A percentile compares a stretch with the other conserved stretches of the same genome.
These are phyloP conservation scores for Talaromyces sp. DNA, from an alignment of 2,329 filamentous ascomycete genomes.

Conservation along the genomic window DNA sequence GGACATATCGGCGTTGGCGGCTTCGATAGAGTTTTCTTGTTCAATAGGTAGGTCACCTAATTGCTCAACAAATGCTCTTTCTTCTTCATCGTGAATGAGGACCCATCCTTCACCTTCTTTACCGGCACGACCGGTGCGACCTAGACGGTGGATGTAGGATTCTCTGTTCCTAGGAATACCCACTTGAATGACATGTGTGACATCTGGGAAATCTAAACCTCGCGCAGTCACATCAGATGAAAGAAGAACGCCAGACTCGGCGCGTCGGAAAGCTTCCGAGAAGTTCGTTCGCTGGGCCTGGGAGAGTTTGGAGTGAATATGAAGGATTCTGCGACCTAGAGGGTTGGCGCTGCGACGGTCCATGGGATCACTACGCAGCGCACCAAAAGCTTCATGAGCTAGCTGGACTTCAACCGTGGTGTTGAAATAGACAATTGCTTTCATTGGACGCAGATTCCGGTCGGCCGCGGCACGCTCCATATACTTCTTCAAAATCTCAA, in stretches of 20 bases:
- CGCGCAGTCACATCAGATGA: conserved; percentile 76
- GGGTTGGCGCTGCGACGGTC: conserved; percentile 24
- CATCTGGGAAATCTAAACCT: conserved; percentile 77
- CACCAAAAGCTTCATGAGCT: conserved; percentile 54
- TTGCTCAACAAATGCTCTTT: conserved; percentile 44
- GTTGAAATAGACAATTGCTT: conserved; percentile 91
- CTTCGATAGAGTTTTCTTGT: conserved; percentile 42
- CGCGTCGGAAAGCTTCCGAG: conserved; percentile 65
- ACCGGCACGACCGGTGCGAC: conserved; percentile 66
- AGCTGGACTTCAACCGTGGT: conserved; percentile 69
- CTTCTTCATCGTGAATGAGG: conserved; percentile 51
- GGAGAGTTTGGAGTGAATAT: conserved; percentile 74
- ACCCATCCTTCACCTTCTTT: conserved; percentile 60
- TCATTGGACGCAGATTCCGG: conserved; percentile 62
- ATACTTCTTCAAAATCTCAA: conserved; percentile 68
- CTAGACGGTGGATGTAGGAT: conserved; percentile 71
- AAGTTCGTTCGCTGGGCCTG: conserved; percentile 65
- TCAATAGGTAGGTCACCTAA: conserved; percentile 53
- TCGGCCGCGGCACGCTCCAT: conserved; percentile 39
- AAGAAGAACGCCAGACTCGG: conserved; percentile 61
- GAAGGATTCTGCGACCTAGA: conserved; percentile 39
- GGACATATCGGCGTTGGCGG: conserved; percentile 34
- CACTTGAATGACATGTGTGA: conserved; percentile 73
- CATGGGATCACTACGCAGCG: conserved; percentile 38
- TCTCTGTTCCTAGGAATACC: conserved; percentile 61